Evolutionary conservation across 1,284 basidiomycete genomes (phyloP).

Genomic region (Microbotryum saponariae): DNA sequence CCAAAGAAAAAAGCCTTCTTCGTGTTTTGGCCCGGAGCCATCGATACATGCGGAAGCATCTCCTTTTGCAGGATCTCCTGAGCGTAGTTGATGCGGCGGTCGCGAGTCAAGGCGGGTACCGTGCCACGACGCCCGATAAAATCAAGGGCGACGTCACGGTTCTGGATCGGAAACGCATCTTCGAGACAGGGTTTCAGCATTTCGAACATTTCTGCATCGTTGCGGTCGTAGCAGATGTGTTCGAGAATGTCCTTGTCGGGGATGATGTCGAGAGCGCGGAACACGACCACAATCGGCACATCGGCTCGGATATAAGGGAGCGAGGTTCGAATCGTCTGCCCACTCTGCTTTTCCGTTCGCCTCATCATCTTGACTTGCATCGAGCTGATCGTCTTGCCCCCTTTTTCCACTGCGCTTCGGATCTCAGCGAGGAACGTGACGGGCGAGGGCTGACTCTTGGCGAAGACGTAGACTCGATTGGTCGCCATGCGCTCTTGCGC

Average conservation of each 20-base stretch:
- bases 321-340: constrained; percentile 92
- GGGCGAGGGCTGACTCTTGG: constrained; percentile 92
- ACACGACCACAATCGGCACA: constrained; percentile 98
- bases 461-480: constrained; percentile 99
- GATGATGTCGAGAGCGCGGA: constrained; percentile 94
- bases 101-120: constrained; percentile 81
- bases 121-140: constrained; percentile 98
- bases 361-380: constrained; percentile 86
- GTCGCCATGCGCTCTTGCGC: constrained; percentile 99
- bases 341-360: constrained; percentile 40
- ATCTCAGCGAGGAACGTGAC: constrained; percentile 96
- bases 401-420: constrained; percentile 94
- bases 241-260: constrained; percentile 96
- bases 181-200: constrained; percentile 99
- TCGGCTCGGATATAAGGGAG: constrained; percentile 98
- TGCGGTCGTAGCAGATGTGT: constrained; percentile 97
- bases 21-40: constrained; percentile 89
- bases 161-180: constrained; percentile 96
- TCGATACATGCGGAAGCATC: constrained; percentile 95
- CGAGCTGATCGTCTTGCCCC: constrained; percentile 95
- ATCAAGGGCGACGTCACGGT: constrained; percentile 88
- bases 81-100: constrained; percentile 89
- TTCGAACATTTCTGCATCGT: constrained; percentile 92
- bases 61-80: constrained; percentile 98
- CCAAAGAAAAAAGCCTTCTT: constrained; percentile 99